Evolutionary conservation across 257 asterid genomes (phyloP).

Genomic region (Orobanche coerulescens): DNA sequence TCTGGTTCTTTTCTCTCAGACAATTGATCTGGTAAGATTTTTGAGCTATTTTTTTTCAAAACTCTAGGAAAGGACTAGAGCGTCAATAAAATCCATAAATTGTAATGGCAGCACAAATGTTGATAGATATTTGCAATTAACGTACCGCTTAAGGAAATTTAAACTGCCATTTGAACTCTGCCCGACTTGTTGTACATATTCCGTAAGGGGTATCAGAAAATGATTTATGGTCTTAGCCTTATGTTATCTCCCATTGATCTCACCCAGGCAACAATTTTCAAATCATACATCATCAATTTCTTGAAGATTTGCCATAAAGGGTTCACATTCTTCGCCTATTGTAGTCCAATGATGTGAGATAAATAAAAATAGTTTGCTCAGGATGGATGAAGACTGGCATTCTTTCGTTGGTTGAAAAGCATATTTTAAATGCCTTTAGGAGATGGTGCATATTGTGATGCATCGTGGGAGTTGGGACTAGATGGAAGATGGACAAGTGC

Average conservation of each 20-base stretch:
- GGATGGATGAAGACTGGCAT: too few relatives aligned
- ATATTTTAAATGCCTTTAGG: neutral
- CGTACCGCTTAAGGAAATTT: too few relatives aligned
- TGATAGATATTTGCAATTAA: too few relatives aligned
- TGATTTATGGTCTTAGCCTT: neutral
- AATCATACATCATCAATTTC: constrained; percentile 1
- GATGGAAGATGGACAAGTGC: neutral
- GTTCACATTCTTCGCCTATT: neutral
- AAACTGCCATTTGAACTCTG: too few relatives aligned
- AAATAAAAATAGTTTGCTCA: neutral
- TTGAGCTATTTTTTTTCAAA: too few relatives aligned
- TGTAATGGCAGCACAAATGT: too few relatives aligned
- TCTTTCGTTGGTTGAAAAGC: neutral
- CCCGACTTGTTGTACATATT: neutral
- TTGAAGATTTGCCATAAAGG: neutral
- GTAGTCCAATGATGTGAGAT: neutral
- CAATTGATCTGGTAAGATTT: neutral
- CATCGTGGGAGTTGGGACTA: neutral
- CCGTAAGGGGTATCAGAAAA: neutral
- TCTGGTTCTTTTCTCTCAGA: neutral
- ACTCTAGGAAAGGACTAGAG: too few relatives aligned
- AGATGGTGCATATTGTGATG: neutral
- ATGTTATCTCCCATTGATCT: neutral
- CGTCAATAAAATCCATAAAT: too few relatives aligned
- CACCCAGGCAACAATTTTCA: neutral